Conservation (phyloP, 257 asterid genomes). For the Gentiana macrophylla region DNA sequence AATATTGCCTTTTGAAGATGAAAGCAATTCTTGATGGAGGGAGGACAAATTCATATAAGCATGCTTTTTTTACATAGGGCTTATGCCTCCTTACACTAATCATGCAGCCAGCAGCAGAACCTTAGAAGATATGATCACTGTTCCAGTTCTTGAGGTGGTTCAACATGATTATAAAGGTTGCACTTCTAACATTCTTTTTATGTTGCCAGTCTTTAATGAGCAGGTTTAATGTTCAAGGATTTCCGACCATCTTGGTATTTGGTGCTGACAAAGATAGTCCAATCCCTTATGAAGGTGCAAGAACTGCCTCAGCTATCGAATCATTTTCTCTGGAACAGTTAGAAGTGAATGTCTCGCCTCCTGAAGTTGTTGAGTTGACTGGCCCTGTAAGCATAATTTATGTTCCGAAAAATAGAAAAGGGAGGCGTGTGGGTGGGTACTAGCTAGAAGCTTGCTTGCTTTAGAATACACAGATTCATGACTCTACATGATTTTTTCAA, state of each 20-base stretch:
- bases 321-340: conserved; percentile 85
- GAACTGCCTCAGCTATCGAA: conserved; percentile 88
- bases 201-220: conserved; percentile 85
- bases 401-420: background rate
- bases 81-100: no score
- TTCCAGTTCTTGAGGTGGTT: conserved; percentile 1
- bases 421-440: background rate
- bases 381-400: conserved; percentile 45
- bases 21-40: no score
- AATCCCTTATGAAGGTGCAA: conserved; percentile 72
- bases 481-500: conserved; percentile 6
- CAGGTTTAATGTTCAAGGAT: conserved; percentile 93
- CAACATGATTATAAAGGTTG: background rate
- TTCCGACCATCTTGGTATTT: conserved; percentile 93
- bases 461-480: background rate
- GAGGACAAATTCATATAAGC: no score
- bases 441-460: background rate
- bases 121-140: no score
- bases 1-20: no score
- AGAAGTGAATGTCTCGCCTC: conserved; percentile 74
- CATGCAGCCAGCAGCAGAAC: no score
- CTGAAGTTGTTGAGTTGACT: conserved; percentile 87
- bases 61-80: no score
- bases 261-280: conserved; percentile 92
- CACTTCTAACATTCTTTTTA: background rate